These are phyloP conservation scores for Phoma herbarum DNA, from an alignment of 2,329 filamentous ascomycete genomes.

Conservation along the genomic window DNA sequence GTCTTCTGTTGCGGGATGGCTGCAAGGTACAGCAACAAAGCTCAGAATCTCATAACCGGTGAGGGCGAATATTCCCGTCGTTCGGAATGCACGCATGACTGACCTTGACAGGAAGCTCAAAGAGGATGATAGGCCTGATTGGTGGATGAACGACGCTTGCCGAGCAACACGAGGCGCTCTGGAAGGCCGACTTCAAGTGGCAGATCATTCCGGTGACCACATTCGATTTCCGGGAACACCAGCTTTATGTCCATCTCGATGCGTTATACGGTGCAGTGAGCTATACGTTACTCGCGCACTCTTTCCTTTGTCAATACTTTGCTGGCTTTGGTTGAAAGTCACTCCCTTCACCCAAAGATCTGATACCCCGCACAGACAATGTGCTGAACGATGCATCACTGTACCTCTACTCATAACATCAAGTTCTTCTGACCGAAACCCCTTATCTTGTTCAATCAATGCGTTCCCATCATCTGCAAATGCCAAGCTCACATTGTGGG, in stretches of 20 bases:
- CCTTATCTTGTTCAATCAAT: not conserved
- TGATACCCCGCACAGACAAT: conserved; percentile 16
- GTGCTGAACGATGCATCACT: conserved; percentile 5
- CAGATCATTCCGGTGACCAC: conserved; percentile 2
- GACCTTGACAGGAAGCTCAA: not conserved
- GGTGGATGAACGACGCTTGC: conserved; percentile 8
- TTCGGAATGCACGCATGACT: not conserved
- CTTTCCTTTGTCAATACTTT: not conserved
- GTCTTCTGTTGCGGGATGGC: not conserved
- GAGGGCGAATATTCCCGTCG: not conserved
- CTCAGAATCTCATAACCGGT: conserved; percentile 1
- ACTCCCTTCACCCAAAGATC: not conserved
- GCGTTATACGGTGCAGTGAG: not conserved
- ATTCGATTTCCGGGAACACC: not conserved
- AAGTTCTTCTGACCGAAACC: not conserved
- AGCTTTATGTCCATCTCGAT: not conserved
- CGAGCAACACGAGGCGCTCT: conserved; percentile 13
- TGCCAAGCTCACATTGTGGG: not conserved
- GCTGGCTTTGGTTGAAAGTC: not conserved
- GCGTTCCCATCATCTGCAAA: not conserved
- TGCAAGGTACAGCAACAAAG: not conserved
- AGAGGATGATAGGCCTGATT: not conserved
- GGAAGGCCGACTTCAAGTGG: conserved; percentile 7
- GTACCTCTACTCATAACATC: not conserved
- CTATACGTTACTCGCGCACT: not conserved